Conservation (phyloP, 306 rosid species). For the Castanea mollissima region DNA sequence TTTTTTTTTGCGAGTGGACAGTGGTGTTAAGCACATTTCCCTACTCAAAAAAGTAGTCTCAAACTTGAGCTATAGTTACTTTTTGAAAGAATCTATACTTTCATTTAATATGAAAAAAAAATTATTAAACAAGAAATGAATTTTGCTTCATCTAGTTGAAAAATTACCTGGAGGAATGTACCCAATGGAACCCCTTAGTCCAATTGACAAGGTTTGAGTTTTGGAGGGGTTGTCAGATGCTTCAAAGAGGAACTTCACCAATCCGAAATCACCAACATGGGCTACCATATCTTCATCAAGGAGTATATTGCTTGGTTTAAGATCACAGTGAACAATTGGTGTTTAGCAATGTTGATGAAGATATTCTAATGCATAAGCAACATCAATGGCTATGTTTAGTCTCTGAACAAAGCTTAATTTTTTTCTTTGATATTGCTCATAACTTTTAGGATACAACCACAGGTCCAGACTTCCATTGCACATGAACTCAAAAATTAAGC, state of each 20-base stretch:
- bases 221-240: too few species aligned
- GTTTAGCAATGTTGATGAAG: constrained; percentile 31
- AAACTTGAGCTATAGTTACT: too few species aligned
- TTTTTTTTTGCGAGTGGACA: too few species aligned
- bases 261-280: constrained; percentile 45
- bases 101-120: too few species aligned
- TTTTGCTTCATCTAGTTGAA: neutral
- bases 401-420: constrained; percentile 8
- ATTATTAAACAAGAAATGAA: too few species aligned
- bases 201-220: neutral
- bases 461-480: constrained; percentile 37
- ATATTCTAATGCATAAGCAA: constrained; percentile 42
- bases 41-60: too few species aligned
- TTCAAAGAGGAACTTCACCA: constrained; percentile 28
- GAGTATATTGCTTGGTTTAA: constrained; percentile 49
- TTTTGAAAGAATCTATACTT: too few species aligned
- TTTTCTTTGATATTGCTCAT: neutral
- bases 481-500: constrained; percentile 37
- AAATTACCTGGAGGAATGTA: constrained; percentile 33
- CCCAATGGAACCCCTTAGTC: constrained; percentile 33
- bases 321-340: constrained; percentile 41
- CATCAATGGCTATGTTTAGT: constrained; percentile 36
- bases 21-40: too few species aligned
- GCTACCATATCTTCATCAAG: constrained; percentile 34
- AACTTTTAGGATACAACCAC: constrained; percentile 18